Evolutionary conservation across 2,329 filamentous ascomycete genomes (phyloP).

Genomic region (Pyricularia pennisetigena): DNA sequence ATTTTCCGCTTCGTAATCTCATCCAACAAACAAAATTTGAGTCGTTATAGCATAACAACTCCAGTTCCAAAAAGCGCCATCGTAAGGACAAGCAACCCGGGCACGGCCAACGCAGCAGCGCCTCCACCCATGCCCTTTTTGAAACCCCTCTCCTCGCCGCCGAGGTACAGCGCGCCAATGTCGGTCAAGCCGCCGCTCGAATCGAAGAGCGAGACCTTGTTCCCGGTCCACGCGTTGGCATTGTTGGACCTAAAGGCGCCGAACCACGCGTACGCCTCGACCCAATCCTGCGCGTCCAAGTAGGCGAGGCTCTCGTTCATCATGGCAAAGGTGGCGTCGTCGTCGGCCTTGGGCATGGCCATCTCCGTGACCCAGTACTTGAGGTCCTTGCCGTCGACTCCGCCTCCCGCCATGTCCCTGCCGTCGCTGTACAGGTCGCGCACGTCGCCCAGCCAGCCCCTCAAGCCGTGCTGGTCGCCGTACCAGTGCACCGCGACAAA

Average conservation of each 20-base stretch:
- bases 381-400: constrained; percentile 7
- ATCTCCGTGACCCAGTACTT: constrained; percentile 30
- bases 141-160: constrained; percentile 31
- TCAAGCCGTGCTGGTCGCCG: constrained; percentile 58
- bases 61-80: neutral
- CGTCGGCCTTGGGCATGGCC: constrained; percentile 26
- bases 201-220: constrained; percentile 62
- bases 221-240: constrained; percentile 57
- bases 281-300: constrained; percentile 52
- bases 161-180: constrained; percentile 70
- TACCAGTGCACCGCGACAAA: constrained; percentile 58
- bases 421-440: constrained; percentile 22
- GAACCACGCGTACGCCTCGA: constrained; percentile 68
- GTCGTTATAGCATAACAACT: neutral
- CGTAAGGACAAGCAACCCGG: neutral
- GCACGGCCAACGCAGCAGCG: neutral
- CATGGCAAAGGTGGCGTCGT: constrained; percentile 48
- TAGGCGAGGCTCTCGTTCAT: constrained; percentile 58
- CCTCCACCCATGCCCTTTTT: constrained; percentile 18
- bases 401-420: constrained; percentile 5
- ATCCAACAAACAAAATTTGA: neutral
- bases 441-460: constrained; percentile 50
- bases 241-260: constrained; percentile 56
- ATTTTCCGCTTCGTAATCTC: neutral
- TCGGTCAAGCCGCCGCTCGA: constrained; percentile 61